Base-by-base conservation (phyloP, 371 early-diverging fungal genomes). In the Umbelopsis sp. region DNA sequence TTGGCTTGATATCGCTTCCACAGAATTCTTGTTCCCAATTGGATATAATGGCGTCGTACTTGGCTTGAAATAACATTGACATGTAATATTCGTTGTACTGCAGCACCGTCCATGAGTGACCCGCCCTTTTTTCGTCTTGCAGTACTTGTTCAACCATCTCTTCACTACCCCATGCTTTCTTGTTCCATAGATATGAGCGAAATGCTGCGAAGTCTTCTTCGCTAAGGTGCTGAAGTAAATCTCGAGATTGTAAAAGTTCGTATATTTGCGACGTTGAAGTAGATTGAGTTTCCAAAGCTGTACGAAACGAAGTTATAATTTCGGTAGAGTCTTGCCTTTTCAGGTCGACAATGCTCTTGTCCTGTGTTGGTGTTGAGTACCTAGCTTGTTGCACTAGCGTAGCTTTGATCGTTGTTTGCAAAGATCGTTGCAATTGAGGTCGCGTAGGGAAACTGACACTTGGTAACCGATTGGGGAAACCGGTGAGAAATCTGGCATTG, bases 181-280 rank as follows among this genome's bases (percentile, higher is more conserved):
- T 52, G 11, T 69, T 70, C 78, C 80, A 78, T 4, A 83, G 52
- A 25, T 68, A 53, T 25, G 74, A 51, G 37, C 84, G 74, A 44
- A 83, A 57, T 5, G 65, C 53, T 0, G 69, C 35, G 45, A 76
- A 81, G 50, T 83, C 84, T 10, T 79, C 72, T 11, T 18, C 29
- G 35, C 35, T 35, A 3, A 57, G 57, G 14, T 57, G 18, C 5
- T 57, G 22, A 82, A 80, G 78, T 91, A 92, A 69, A 92, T 92
- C 52, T 92, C 29, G 35, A 18, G 16, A 35, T 57, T 35, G 57
- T 18, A 57, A 16, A 14, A 25, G 6, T 14, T 57, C 35, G 35
- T 57, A 57, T 18, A 57, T 35, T 37, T 25, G 4, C 12, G 57
- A 57, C 32, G 57, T 57, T n/a, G 48, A 48, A 18, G 8, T 48